A percentile compares a stretch with the other conserved stretches of the same genome.
Conservation (phyloP, 2,329 filamentous ascomycete species). For the Colletotrichum trifolii region DNA sequence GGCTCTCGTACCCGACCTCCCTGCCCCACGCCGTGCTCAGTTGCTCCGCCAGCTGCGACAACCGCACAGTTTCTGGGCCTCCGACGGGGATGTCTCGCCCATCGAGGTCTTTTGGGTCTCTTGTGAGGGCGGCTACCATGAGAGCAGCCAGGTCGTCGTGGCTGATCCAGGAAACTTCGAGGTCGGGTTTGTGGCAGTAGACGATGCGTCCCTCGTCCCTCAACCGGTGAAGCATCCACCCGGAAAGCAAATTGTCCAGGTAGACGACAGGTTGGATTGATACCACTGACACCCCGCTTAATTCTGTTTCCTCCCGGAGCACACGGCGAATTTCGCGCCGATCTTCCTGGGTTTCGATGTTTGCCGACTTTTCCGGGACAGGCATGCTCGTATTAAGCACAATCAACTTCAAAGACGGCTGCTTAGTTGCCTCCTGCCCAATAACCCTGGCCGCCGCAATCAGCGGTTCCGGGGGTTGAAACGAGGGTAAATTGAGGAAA, state of each 20-base stretch:
- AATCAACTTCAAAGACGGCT: conserved; percentile 52
- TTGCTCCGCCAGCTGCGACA: conserved; percentile 47
- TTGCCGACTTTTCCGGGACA: conserved; percentile 39
- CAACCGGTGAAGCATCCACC: conserved; percentile 50
- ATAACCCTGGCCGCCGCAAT: conserved; percentile 67
- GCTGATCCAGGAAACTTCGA: conserved; percentile 52
- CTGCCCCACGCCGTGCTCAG: conserved; percentile 47
- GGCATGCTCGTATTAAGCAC: conserved; percentile 44
- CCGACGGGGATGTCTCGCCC: conserved; percentile 49
- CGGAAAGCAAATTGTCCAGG: conserved; percentile 52
- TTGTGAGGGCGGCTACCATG: conserved; percentile 48
- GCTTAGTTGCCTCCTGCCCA: conserved; percentile 63
- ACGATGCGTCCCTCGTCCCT: conserved; percentile 47
- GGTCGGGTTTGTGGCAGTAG: conserved; percentile 51
- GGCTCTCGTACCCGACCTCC: conserved; percentile 45
- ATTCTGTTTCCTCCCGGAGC: conserved; percentile 40
- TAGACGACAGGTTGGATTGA: conserved; percentile 51
- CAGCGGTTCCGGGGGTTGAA: conserved; percentile 53
- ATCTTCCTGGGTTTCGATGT: conserved; percentile 41
- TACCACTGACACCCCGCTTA: conserved; percentile 44
- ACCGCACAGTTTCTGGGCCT: conserved; percentile 48
- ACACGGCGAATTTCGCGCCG: conserved; percentile 44
- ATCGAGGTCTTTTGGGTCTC: conserved; percentile 44
- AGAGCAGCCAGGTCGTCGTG: conserved; percentile 51
- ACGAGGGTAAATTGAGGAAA: conserved; percentile 43